A percentile compares a stretch with the other conserved stretches of the same genome.
Evolutionary conservation across 1,284 basidiomycete genomes (phyloP).

Genomic region (Heterobasidion annosum): DNA sequence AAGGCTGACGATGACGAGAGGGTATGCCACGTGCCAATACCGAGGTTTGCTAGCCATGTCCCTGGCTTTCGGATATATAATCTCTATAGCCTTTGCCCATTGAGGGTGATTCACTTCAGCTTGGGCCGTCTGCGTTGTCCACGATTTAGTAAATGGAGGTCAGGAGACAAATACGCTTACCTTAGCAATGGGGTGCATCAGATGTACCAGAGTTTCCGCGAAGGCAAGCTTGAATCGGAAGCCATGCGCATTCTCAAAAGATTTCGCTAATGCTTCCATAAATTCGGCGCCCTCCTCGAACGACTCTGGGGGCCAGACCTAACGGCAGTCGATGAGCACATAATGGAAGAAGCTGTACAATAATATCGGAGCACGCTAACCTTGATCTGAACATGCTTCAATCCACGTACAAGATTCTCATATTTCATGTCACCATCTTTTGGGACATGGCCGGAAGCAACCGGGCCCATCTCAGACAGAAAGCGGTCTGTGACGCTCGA

Average conservation of each 20-base stretch:
- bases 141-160: not conserved
- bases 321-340: not conserved
- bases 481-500: constrained; percentile 85
- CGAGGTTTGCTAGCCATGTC: constrained; percentile 87
- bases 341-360: not conserved
- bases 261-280: constrained; percentile 73
- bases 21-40: constrained; percentile 87
- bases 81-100: constrained; percentile 88
- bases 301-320: constrained; percentile 91
- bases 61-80: constrained; percentile 77
- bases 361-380: constrained; percentile 22
- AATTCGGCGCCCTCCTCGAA: constrained; percentile 95
- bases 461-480: constrained; percentile 67
- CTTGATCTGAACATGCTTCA: constrained; percentile 76
- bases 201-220: constrained; percentile 71
- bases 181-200: constrained; percentile 88
- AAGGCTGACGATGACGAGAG: constrained; percentile 75
- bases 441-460: constrained; percentile 61
- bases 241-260: constrained; percentile 83
- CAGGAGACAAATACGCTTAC: constrained; percentile 25
- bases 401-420: constrained; percentile 74
- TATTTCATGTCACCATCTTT: constrained; percentile 77
- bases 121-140: constrained; percentile 65
- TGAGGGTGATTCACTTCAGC: constrained; percentile 94
- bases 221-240: constrained; percentile 79